Conservation (phyloP, 106 monocot genomes). For the Acorus calamus region DNA sequence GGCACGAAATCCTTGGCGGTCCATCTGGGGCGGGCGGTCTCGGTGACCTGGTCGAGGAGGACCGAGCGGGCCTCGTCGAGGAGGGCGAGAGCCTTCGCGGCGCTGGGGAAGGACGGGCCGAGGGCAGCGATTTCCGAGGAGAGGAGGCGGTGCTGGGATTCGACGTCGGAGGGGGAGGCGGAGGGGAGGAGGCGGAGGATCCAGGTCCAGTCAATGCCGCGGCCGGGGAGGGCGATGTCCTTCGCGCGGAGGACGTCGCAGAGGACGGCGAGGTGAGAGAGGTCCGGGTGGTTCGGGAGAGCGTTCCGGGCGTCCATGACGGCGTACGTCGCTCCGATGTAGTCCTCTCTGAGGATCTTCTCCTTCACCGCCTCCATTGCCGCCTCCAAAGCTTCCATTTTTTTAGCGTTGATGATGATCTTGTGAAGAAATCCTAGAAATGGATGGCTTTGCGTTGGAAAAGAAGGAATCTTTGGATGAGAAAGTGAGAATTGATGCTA, state of each 20-base stretch:
- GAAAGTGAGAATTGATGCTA: too few relatives aligned
- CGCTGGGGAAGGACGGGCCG: constrained; percentile 9
- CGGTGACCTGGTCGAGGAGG: constrained; percentile 19
- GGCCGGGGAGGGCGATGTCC: constrained; percentile 1
- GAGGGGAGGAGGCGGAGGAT: constrained; percentile 25
- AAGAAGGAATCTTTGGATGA: too few relatives aligned
- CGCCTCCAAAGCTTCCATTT: too few relatives aligned
- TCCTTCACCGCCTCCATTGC: too few relatives aligned
- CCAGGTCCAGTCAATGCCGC: constrained; percentile 22
- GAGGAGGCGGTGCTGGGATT: constrained; percentile 17
- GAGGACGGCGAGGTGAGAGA: neutral
- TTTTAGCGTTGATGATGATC: too few relatives aligned
- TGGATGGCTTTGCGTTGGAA: too few relatives aligned
- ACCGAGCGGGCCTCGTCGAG: constrained; percentile 19
- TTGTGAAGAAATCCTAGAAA: too few relatives aligned
- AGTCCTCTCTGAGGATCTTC: too few relatives aligned
- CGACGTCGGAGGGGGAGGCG: constrained; percentile 7
- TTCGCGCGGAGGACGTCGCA: constrained; percentile 29
- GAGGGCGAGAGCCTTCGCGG: constrained; percentile 14
- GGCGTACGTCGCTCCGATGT: too few relatives aligned
- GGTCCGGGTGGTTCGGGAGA: too few relatives aligned
- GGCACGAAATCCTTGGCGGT: constrained; percentile 16
- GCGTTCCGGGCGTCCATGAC: too few relatives aligned
- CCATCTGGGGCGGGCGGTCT: constrained; percentile 4
- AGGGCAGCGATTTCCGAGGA: constrained; percentile 11